A percentile compares a stretch with the other conserved stretches of the same genome.
Evolutionary conservation across 73 alveolate species (phyloP).

Genomic region (Durusdinium trenchii): DNA sequence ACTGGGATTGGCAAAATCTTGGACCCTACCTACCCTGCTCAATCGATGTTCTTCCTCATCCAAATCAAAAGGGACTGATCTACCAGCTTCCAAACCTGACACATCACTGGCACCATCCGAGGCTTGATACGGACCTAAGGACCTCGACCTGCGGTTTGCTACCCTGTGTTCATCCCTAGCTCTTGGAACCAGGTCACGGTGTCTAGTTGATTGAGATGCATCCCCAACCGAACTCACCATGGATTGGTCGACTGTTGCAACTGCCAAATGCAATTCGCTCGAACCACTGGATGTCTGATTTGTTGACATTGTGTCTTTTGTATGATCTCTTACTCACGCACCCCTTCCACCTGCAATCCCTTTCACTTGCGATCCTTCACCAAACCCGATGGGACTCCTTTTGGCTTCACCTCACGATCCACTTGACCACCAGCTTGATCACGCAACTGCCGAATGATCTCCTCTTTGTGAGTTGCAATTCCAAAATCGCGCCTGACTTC

Average conservation of each 20-base stretch:
- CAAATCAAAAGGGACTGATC: constrained; percentile 21
- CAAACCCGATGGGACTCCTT: not conserved
- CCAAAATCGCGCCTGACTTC: not conserved
- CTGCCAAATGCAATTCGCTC: constrained; percentile 46
- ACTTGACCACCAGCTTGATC: too few species aligned
- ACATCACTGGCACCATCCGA: constrained; percentile 37
- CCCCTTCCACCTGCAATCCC: not conserved
- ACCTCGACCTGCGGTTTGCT: constrained; percentile 34
- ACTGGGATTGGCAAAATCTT: not conserved
- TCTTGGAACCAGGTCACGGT: not conserved
- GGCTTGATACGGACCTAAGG: constrained; percentile 3
- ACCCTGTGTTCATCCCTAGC: constrained; percentile 6
- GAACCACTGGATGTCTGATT: constrained; percentile 11
- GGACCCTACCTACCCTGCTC: not conserved
- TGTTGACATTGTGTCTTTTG: not conserved
- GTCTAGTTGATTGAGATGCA: constrained; percentile 31
- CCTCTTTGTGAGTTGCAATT: not conserved
- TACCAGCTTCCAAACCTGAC: constrained; percentile 39
- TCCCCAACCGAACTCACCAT: not conserved
- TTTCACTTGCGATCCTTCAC: not conserved
- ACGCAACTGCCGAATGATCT: too few species aligned
- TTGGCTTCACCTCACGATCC: not conserved
- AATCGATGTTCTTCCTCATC: not conserved
- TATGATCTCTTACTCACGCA: not conserved
- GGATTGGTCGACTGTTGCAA: constrained; percentile 37